phyloP scores from a whole-genome alignment of 345 rosid genomes.

The Citrus sp. region DNA sequence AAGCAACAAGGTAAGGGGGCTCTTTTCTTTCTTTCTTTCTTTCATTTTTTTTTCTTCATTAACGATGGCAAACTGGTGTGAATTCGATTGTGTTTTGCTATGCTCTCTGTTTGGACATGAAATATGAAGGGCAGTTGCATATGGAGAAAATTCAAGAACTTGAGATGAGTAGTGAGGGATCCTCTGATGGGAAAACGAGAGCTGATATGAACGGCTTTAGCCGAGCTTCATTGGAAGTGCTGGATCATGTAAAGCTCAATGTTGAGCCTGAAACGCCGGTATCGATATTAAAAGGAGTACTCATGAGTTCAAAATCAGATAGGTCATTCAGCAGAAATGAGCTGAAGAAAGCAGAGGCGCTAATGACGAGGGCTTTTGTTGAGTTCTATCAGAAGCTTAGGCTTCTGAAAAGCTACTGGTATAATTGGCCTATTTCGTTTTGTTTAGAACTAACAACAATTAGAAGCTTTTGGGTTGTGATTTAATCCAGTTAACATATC shows the following conservation, averaged over 20 bases:
- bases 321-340: conserved; percentile 35
- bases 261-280: conserved; percentile 42
- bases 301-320: conserved; percentile 25
- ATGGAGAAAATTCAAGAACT: conserved; percentile 37
- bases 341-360: conserved; percentile 45
- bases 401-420: conserved; percentile 60
- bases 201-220: conserved; percentile 5
- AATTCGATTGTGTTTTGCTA: too few relatives aligned
- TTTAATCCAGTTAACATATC: not conserved
- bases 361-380: conserved; percentile 40
- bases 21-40: not conserved
- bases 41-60: not conserved
- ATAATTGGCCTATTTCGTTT: not conserved
- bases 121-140: conserved; percentile 11
- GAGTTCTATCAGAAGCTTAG: conserved; percentile 62
- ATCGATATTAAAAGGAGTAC: conserved; percentile 32
- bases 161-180: conserved; percentile 22
- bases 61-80: not conserved
- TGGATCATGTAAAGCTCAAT: conserved; percentile 48
- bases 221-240: conserved; percentile 37
- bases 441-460: not conserved
- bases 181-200: conserved; percentile 3
- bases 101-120: not conserved
- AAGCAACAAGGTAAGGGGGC: conserved; percentile 22
- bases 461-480: not conserved